Evolutionary conservation across 2,329 filamentous ascomycete genomes (phyloP), one percentile per base, ranked within the genome.

Genomic region (Claviceps maximensis): DNA sequence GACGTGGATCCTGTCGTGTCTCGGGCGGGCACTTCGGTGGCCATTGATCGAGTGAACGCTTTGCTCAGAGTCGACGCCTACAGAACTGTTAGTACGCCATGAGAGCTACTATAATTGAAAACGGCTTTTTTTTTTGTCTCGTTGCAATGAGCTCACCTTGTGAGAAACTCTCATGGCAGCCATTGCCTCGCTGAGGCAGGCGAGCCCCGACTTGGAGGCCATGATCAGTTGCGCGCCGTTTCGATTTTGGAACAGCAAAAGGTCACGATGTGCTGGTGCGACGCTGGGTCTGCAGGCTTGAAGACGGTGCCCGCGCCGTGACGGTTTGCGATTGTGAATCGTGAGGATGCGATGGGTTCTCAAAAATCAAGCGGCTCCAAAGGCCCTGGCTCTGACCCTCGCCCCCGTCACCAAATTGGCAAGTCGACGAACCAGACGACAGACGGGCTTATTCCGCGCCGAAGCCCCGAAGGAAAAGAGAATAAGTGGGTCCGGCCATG

Each of bases 1-100:
- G 56, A 3, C 13, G 64, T 63, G 15, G 68, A 67, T 51, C 61
- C 63, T 54, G 69, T 72, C 45, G 68, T 66, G 23, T 60, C 59
- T 4, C 70, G 65, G 27, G 71, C 62, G 7, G 72, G 63, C 10
- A 71, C 65, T 54, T 76, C 74, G 50, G 80, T 80, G 40, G 80
- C 79, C 73, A 81, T 78, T 58, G 77, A 73, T 54, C 79, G 71
- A 49, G 72, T 67, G 53, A 77, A 73, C n/a, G 68, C 64, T 61
- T 63, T 72, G 60, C 66, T 58, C 12, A 64, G 40, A n/a, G 57
- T 54, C 46, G 59, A 68, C 51, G 67, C 64, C 64, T 73, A 66
- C 47, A 27, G 23, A 12, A 19, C 25, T 19, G 44, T 48, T 27
- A n/a, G 33, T n/a, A n/a, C 17, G 17, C 27, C 19, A 33, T 25